phyloP scores from a whole-genome alignment of 192 early-diverging fungal genomes.

The Umbelopsis sp. region DNA sequence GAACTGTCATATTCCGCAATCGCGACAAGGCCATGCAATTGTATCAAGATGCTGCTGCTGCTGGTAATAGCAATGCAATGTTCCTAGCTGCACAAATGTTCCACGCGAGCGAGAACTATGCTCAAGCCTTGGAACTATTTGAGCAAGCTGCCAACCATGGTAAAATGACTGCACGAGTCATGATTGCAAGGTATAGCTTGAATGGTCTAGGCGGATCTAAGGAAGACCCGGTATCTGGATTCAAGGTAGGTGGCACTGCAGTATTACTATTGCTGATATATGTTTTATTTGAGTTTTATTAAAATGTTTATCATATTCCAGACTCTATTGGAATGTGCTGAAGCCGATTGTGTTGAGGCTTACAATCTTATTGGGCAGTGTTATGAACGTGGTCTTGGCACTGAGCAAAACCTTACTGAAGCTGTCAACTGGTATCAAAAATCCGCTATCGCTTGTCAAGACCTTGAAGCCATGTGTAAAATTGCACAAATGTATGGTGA shows the following conservation, averaged over 20 bases:
- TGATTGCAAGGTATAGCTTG: conserved; percentile 19
- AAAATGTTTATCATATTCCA: not conserved
- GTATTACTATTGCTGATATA: not conserved
- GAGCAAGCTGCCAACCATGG: conserved; percentile 11
- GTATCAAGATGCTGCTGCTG: conserved; percentile 14
- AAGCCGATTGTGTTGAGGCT: conserved; percentile 31
- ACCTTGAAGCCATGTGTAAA: conserved; percentile 37
- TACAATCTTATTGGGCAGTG: conserved; percentile 35
- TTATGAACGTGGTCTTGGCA: conserved; percentile 34
- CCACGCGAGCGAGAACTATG: conserved; percentile 18
- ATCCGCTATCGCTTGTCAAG: conserved; percentile 23
- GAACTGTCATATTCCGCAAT: not conserved
- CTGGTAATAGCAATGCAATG: conserved; percentile 16
- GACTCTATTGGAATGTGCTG: conserved; percentile 31
- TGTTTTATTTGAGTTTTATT: not conserved
- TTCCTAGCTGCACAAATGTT: conserved; percentile 22
- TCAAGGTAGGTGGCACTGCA: conserved; percentile 4
- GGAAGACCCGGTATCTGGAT: not conserved
- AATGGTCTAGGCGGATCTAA: conserved; percentile 9
- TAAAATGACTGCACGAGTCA: conserved; percentile 12
- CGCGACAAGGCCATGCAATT: conserved; percentile 18
- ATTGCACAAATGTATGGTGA: conserved; percentile 24
- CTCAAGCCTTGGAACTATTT: conserved; percentile 12
- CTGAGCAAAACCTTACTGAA: conserved; percentile 15
- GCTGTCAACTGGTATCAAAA: conserved; percentile 35